Conservation (phyloP, 2,329 filamentous ascomycete genomes). For the Aaosphaeria arxii region DNA sequence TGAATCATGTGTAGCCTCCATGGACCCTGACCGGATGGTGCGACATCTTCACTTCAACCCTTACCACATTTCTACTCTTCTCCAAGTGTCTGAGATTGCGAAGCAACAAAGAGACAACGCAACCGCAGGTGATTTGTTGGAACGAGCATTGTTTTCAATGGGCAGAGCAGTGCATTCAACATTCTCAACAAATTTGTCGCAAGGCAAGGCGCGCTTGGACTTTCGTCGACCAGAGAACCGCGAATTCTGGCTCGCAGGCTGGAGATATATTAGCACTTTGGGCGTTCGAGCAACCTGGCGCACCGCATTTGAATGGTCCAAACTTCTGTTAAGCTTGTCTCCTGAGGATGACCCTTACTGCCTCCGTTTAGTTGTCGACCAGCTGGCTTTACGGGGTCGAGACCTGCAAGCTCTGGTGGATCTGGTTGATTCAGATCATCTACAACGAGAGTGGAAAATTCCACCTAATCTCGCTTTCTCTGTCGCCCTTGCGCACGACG, state of each 20-base stretch:
- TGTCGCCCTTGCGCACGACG: conserved; percentile 70
- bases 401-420: conserved; percentile 75
- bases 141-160: conserved; percentile 88
- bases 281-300: conserved; percentile 89
- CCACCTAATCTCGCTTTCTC: conserved; percentile 74
- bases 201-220: conserved; percentile 76
- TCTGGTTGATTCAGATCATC: conserved; percentile 56
- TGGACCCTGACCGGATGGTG: conserved; percentile 82
- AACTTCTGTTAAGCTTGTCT: conserved; percentile 74
- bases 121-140: conserved; percentile 80
- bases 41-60: conserved; percentile 69
- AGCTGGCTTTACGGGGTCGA: conserved; percentile 76
- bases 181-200: conserved; percentile 71
- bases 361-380: conserved; percentile 76
- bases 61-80: conserved; percentile 90
- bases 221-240: conserved; percentile 83
- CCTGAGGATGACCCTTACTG: conserved; percentile 76
- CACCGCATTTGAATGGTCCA: conserved; percentile 91
- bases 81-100: conserved; percentile 88
- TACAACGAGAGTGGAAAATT: conserved; percentile 47
- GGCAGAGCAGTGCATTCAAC: conserved; percentile 83
- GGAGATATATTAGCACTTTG: conserved; percentile 83
- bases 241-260: conserved; percentile 87
- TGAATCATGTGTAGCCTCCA: conserved; percentile 71
- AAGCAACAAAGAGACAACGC: conserved; percentile 89